Evolutionary conservation across 225 moss, liverwort and hornwort genomes (phyloP).

Genomic region (Antitrichia curtipendula): DNA sequence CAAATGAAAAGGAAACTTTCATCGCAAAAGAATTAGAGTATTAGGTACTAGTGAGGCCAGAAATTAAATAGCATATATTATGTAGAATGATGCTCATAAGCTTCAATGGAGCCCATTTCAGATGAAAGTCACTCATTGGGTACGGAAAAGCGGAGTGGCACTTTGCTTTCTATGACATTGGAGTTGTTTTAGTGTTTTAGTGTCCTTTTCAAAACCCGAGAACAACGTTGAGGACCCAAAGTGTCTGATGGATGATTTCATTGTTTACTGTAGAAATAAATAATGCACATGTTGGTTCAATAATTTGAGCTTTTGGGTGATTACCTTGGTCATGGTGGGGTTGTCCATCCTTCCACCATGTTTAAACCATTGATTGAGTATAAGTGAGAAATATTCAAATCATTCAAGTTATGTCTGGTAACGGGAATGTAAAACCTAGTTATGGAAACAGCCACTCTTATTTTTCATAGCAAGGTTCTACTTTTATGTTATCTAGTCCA

Average conservation of each 20-base stretch:
- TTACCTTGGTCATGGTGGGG: not conserved
- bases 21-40: not conserved
- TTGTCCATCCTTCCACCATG: accelerated
- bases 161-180: not conserved
- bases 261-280: too few species aligned
- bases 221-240: too few species aligned
- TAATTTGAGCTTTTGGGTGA: not conserved
- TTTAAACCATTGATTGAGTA: not conserved
- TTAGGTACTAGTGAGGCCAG: not conserved
- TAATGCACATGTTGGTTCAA: too few species aligned
- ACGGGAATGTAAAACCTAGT: accelerated
- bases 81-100: not conserved
- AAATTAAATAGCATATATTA: not conserved
- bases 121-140: not conserved
- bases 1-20: not conserved
- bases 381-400: too few species aligned
- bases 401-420: not conserved
- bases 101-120: not conserved
- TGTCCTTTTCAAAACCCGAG: too few species aligned
- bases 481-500: too few species aligned
- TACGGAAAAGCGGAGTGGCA: not conserved
- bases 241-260: too few species aligned
- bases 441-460: not conserved
- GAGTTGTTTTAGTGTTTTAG: not conserved
- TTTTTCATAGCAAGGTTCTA: not conserved